phyloP scores from a whole-genome alignment of 2,329 filamentous ascomycete species.

The Hirsutella rhossiliensis region DNA sequence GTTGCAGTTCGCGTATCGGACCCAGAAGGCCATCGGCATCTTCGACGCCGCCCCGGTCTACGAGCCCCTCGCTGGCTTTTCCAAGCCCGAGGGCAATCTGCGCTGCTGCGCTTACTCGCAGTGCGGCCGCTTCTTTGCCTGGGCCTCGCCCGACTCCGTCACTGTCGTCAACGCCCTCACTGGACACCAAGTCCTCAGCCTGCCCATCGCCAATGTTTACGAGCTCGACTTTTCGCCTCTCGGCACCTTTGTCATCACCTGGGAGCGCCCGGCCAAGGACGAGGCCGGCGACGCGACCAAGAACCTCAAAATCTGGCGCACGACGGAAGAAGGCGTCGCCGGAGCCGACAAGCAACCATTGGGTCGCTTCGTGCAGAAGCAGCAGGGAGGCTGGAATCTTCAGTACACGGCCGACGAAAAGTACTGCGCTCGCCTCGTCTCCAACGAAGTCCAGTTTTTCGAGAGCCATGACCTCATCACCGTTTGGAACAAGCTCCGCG shows the following conservation, averaged over 20 bases:
- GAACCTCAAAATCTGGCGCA: constrained; percentile 95
- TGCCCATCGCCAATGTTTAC: constrained; percentile 76
- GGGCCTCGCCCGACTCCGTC: constrained; percentile 81
- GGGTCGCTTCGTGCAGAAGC: constrained; percentile 90
- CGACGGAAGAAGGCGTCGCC: constrained; percentile 54
- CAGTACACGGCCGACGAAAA: constrained; percentile 92
- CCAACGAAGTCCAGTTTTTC: constrained; percentile 97
- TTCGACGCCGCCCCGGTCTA: constrained; percentile 87
- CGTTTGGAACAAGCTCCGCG: constrained; percentile 90
- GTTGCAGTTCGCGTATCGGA: constrained; percentile 94
- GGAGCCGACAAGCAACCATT: constrained; percentile 59
- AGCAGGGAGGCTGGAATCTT: constrained; percentile 89
- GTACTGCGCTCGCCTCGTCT: constrained; percentile 85
- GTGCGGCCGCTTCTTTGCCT: constrained; percentile 92
- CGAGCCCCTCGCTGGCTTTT: constrained; percentile 70
- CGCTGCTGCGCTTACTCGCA: constrained; percentile 93
- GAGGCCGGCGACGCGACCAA: constrained; percentile 86
- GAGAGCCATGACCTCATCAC: constrained; percentile 73
- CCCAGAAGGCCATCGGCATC: constrained; percentile 90
- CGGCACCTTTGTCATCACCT: constrained; percentile 89
- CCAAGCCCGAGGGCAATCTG: constrained; percentile 82
- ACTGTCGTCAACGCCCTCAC: constrained; percentile 70
- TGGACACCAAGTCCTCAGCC: constrained; percentile 60
- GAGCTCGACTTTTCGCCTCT: constrained; percentile 89
- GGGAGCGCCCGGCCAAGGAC: constrained; percentile 89